Evolutionary conservation across 73 alveolate species (phyloP).

Genomic region (Durusdinium trenchii): DNA sequence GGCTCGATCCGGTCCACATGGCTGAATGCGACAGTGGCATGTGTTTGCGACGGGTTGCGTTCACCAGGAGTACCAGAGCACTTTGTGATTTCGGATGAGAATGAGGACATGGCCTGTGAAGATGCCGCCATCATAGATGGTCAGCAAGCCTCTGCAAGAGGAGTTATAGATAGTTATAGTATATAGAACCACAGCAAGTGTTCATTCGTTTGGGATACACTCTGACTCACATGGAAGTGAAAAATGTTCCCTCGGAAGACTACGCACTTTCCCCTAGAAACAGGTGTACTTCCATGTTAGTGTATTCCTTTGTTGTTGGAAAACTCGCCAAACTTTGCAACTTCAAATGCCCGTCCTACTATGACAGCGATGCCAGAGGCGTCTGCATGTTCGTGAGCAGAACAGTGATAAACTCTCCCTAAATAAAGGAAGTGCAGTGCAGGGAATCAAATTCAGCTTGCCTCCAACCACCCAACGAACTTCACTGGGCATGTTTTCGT

Average conservation of each 20-base stretch:
- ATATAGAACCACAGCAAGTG: neutral
- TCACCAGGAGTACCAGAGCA: slow-evolving; percentile 47
- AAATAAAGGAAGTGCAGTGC: neutral
- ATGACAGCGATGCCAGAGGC: neutral
- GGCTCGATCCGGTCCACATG: neutral
- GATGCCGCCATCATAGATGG: neutral
- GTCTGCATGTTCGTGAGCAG: neutral
- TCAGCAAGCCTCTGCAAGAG: neutral
- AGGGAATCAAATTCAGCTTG: neutral
- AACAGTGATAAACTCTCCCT: neutral
- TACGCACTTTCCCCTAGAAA: no score
- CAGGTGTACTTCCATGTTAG: neutral
- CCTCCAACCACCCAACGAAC: neutral
- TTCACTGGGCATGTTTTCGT: neutral
- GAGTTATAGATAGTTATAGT: neutral
- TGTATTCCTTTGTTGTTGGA: neutral
- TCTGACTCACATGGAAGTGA: neutral
- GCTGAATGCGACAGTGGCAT: neutral
- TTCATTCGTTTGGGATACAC: neutral
- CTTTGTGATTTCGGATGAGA: slow-evolving; percentile 46
- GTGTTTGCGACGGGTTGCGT: neutral
- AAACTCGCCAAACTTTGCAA: neutral
- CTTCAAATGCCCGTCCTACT: neutral
- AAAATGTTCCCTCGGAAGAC: no score
- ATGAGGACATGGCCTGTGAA: neutral